Evolutionary conservation across 2,329 filamentous ascomycete genomes (phyloP).

Genomic region (Trichothecium sympodiale): DNA sequence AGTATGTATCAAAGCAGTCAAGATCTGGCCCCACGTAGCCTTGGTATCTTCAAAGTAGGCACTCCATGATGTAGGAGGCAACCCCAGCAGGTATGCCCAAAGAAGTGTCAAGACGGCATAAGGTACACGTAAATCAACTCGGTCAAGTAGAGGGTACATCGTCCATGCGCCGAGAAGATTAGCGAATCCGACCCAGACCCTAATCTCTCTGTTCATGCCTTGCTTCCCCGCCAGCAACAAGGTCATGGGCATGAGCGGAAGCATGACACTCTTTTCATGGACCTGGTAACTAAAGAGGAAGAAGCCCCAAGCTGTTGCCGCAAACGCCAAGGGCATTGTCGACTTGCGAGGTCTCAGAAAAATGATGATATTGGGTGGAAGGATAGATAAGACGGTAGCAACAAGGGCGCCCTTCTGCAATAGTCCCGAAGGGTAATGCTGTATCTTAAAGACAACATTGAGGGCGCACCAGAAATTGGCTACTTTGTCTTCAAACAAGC

Average conservation of each 20-base stretch:
- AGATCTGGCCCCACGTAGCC: slow-evolving; percentile 27
- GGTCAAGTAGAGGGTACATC: slow-evolving; percentile 79
- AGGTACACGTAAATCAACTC: slow-evolving; percentile 74
- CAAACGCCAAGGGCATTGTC: slow-evolving; percentile 68
- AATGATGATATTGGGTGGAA: slow-evolving; percentile 68
- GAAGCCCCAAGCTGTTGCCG: slow-evolving; percentile 87
- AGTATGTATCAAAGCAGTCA: slow-evolving; percentile 59
- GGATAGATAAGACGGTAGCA: slow-evolving; percentile 64
- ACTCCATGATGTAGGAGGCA: slow-evolving; percentile 66
- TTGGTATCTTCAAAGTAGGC: slow-evolving; percentile 49
- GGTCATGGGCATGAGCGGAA: slow-evolving; percentile 90
- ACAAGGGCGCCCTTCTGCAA: slow-evolving; percentile 68
- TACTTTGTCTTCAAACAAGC: slow-evolving; percentile 96
- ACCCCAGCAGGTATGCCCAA: slow-evolving; percentile 83
- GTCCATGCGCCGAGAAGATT: slow-evolving; percentile 88
- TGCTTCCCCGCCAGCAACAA: slow-evolving; percentile 68
- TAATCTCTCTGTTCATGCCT: slow-evolving; percentile 63
- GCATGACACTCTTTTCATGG: slow-evolving; percentile 91
- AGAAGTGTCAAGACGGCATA: slow-evolving; percentile 77
- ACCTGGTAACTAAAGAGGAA: slow-evolving; percentile 98
- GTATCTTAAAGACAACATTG: slow-evolving; percentile 81
- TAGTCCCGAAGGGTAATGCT: slow-evolving; percentile 56
- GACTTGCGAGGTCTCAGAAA: slow-evolving; percentile 68
- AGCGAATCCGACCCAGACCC: slow-evolving; percentile 92
- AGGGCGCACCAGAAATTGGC: slow-evolving; percentile 96